These are phyloP conservation scores for Mrakia gelida DNA, from an alignment of 768 basidiomycete species.

Conservation along the genomic window DNA sequence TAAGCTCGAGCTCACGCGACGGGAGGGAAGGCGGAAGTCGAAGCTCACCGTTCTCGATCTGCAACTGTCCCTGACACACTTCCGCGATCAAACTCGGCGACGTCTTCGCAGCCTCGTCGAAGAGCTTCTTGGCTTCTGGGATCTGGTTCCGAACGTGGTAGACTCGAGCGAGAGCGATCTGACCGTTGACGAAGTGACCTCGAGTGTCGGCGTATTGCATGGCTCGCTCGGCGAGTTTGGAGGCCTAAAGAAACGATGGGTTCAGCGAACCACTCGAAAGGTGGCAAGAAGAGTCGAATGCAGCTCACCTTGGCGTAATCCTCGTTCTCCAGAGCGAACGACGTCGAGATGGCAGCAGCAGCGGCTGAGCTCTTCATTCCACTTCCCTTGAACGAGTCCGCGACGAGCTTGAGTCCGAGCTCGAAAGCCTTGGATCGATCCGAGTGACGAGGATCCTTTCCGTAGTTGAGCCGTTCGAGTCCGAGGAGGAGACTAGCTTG, in stretches of 20 bases:
- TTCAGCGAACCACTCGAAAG: background rate
- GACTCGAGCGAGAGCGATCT: constrained; percentile 74
- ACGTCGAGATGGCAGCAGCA: constrained; percentile 74
- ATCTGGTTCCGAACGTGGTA: constrained; percentile 64
- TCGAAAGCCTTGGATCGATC: constrained; percentile 47
- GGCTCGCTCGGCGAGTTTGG: constrained; percentile 89
- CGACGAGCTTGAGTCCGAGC: constrained; percentile 61
- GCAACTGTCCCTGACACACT: constrained; percentile 80
- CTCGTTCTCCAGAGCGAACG: constrained; percentile 65
- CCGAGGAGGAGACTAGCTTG: constrained; percentile 77
- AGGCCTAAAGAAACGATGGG: constrained; percentile 52
- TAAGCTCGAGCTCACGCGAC: background rate
- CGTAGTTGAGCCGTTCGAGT: constrained; percentile 76
- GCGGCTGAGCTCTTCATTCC: constrained; percentile 58
- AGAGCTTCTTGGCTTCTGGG: constrained; percentile 66
- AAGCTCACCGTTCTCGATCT: constrained; percentile 49
- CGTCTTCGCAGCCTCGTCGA: constrained; percentile 52
- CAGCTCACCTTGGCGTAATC: constrained; percentile 56
- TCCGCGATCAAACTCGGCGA: constrained; percentile 61
- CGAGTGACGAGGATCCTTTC: constrained; percentile 62
- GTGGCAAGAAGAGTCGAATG: too few relatives aligned
- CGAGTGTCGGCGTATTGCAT: constrained; percentile 83
- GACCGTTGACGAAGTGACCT: constrained; percentile 72
- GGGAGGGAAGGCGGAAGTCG: background rate
- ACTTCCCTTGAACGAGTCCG: constrained; percentile 64